Base-by-base conservation (phyloP, 306 rosid genomes). In the Quercus parvula region DNA sequence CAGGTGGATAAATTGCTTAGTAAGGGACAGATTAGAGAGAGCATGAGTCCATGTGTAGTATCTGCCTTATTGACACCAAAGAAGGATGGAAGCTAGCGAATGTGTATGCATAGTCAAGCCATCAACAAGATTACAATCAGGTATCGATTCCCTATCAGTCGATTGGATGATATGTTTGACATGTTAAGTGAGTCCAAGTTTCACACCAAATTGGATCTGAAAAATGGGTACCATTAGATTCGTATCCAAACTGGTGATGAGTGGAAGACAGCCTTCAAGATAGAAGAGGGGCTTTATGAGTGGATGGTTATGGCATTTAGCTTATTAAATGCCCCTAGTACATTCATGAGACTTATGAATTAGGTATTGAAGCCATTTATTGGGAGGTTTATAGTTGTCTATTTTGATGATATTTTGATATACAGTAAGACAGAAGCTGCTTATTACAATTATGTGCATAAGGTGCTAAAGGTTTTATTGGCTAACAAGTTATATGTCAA, bases 161-260 rank as follows among this genome's bases (percentile, higher is more conserved):
- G 0, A 7, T 15, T 69, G 15, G 54, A n/a, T 5, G 56, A 68
- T 33, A 5, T 68, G 10, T 68, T 68, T 2, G 52, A 68, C 11
- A 6, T 33, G 0, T 1, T 69, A 1, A 4, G 12, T 3, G 9
- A 0, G 46, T 11, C 33, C 0, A 4, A 41, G 14, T 1, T 12
- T 9, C 41, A 35, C 4, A 7, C 1, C 0, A 41, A 38, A 0
- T 1, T 70, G 1, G 56, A 41, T 14, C 0, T 41, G 0, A 70
- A 5, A 1, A 70, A 2, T 4, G 5, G 56, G 2, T 20, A 69
- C 4, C 56, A 70, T 5, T 12, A 70, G 0, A 20, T 20, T 1
- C 0, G 2, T 0, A 20, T 70, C 0, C 0, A 3, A 41, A 6
- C 10, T 0, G 0, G 4, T 0, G 33, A 41, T 41, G 56, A 70